Evolutionary conservation across 805 yeast species (phyloP), one percentile per base, ranked within the genome.

Genomic region (Pichia occidentalis): DNA sequence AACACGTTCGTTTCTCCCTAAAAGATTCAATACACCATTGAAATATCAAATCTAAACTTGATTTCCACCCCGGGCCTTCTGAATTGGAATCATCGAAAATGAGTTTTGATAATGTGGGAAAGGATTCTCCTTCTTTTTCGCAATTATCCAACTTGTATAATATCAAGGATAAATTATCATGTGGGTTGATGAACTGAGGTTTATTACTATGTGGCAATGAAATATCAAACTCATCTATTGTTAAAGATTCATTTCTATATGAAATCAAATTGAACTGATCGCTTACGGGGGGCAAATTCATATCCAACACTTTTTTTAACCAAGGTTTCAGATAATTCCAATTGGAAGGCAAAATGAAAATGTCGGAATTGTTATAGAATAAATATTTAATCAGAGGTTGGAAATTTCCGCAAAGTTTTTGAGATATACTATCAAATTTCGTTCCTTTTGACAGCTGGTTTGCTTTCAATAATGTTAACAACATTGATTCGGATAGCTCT

Each of bases 201-300:
- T 24, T 19, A 3, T 17, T 24, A 8, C 35, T 14, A 26, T 24
- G 24, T 11, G 45, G 26, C 11, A 23, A 14, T 5, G 30, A 17
- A 7, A 34, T 21, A 31, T 42, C 49, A 4, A 51, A 31, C 31
- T 59, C 61, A 50, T 74, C 76, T 32, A 77, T 64, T 69, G 78
- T 76, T 36, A 82, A 61, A 3, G 86, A 79, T 58, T 81, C 86
- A 53, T 82, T 82, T 51, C 88, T 61, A 50, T 76, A 79, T 35
- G 76, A 70, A 5, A 81, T 72, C 22, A 80, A 52, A 35, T 77
- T 77, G 34, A 77, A 66, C 40, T 76, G 81, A 29, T 71, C 73
- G 18, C 42, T 56, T 37, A 51, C 60, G 30, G 41, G 51, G 29
- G 59, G 61, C 49, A 55, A 56, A 28, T 43, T 46, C 36, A 51